Percentiles rank a stretch among this genome's conserved stretches.
phyloP scores from a whole-genome alignment of 768 basidiomycete species.

The Cyclocybe aegerita region DNA sequence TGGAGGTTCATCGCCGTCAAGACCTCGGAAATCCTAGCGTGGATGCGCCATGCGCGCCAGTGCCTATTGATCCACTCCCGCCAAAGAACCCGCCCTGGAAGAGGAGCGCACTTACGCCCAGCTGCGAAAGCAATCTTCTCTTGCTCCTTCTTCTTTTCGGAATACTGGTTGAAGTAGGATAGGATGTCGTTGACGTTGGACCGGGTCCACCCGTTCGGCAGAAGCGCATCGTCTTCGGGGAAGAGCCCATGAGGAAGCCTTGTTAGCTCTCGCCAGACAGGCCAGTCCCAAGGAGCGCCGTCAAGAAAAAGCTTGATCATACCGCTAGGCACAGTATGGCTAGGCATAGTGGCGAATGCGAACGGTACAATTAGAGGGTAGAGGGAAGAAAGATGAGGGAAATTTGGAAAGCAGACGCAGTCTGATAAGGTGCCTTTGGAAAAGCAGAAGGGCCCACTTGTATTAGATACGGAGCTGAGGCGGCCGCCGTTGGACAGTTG shows the following conservation, averaged over 20 bases:
- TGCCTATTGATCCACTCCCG: conserved; percentile 3
- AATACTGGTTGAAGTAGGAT: conserved; percentile 14
- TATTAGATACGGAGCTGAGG: no score
- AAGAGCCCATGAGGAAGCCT: conserved; percentile 15
- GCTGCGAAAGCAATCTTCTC: conserved; percentile 11
- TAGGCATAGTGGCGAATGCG: conserved; percentile 10
- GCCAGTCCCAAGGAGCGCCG: conserved; percentile 12
- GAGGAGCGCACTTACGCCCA: not conserved
- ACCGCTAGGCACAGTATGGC: conserved; percentile 2
- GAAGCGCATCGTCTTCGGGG: conserved; percentile 7
- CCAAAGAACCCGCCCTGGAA: conserved; percentile 15
- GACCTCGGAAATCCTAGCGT: conserved; percentile 7
- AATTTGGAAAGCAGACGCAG: no score
- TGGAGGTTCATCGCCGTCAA: conserved; percentile 4
- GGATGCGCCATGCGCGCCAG: conserved; percentile 7
- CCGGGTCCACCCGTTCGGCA: conserved; percentile 12
- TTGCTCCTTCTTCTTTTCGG: not conserved
- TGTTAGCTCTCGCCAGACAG: conserved; percentile 13
- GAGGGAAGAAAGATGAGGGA: no score
- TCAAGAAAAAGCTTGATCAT: not conserved
- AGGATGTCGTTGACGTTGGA: conserved; percentile 6
- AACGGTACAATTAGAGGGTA: no score
- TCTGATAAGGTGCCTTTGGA: no score
- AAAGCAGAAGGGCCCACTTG: no score
- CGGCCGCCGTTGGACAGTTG: no score